A percentile compares a stretch with the other conserved stretches of the same genome.
phyloP scores from a whole-genome alignment of 179 eudicot species.

The Pouteria campechiana region DNA sequence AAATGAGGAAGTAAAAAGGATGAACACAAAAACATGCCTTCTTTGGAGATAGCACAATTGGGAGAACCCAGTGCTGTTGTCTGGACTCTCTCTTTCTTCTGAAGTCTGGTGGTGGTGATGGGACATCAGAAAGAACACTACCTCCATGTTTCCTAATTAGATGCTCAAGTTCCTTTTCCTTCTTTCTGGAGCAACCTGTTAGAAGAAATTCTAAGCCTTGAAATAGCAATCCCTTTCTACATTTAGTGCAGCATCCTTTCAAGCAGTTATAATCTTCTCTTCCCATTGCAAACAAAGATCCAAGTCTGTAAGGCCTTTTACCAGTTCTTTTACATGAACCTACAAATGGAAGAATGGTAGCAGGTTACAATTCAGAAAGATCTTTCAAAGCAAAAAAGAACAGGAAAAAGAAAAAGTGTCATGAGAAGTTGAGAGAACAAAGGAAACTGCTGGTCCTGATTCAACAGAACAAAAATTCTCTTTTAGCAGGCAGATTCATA shows the following conservation, averaged over 20 bases:
- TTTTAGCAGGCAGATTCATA: background rate
- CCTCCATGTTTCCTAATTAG: constrained; percentile 73
- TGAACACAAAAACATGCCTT: constrained; percentile 46
- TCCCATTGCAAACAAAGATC: no score
- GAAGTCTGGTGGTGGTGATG: constrained; percentile 31
- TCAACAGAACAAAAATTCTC: no score
- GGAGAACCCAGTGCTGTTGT: constrained; percentile 36
- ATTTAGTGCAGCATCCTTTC: constrained; percentile 30
- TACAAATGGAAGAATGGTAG: no score
- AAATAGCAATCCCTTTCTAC: constrained; percentile 38
- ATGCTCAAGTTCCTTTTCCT: constrained; percentile 56
- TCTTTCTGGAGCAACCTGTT: constrained; percentile 62
- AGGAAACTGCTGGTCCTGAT: no score
- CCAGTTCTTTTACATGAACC: constrained; percentile 27
- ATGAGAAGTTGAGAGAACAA: no score
- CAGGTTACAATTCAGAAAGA: no score
- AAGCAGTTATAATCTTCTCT: no score
- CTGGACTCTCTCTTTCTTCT: constrained; percentile 36
- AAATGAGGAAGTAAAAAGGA: no score
- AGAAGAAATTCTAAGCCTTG: constrained; percentile 63
- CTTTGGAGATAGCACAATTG: constrained; percentile 53
- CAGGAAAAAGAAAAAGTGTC: no score
- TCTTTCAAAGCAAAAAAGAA: no score
- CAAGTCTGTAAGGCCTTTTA: no score
- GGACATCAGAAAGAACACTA: constrained; percentile 55